These are phyloP conservation scores for Cladorrhinum samala DNA, from an alignment of 495 filamentous ascomycete species.

Conservation along the genomic window DNA sequence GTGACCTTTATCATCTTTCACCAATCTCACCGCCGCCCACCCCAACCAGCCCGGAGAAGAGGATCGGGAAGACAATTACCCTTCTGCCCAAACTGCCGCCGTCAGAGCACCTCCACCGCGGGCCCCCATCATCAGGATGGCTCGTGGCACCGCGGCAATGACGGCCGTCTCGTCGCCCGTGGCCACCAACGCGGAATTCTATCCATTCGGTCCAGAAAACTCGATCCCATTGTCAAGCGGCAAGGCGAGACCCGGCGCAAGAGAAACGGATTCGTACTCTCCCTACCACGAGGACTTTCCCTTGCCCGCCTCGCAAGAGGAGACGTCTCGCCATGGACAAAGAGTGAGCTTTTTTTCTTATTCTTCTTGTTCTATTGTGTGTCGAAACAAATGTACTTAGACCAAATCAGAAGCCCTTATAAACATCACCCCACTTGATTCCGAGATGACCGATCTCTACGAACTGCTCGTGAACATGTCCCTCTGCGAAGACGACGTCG, in stretches of 20 bases:
- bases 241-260: neutral
- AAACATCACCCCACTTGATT: neutral
- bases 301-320: conserved; percentile 4
- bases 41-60: conserved; percentile 1
- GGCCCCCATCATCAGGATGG: neutral
- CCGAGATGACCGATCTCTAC: conserved; percentile 4
- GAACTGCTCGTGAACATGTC: conserved; percentile 2
- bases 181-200: conserved; percentile 3
- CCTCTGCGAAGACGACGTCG: neutral
- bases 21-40: neutral
- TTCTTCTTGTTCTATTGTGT: neutral
- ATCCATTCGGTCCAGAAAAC: conserved; percentile 5
- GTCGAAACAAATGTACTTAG: neutral
- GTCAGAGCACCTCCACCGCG: neutral
- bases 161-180: neutral
- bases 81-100: neutral
- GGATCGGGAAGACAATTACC: conserved; percentile 1
- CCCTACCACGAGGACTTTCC: conserved; percentile 4
- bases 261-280: conserved; percentile 2
- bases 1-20: neutral
- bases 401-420: neutral
- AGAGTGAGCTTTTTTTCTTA: conserved; percentile 1
- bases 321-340: neutral
- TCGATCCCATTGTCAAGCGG: conserved; percentile 1
- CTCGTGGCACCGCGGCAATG: conserved; percentile 1